Conservation (phyloP, 2,329 filamentous ascomycete species). For the Endothia cerciana region DNA sequence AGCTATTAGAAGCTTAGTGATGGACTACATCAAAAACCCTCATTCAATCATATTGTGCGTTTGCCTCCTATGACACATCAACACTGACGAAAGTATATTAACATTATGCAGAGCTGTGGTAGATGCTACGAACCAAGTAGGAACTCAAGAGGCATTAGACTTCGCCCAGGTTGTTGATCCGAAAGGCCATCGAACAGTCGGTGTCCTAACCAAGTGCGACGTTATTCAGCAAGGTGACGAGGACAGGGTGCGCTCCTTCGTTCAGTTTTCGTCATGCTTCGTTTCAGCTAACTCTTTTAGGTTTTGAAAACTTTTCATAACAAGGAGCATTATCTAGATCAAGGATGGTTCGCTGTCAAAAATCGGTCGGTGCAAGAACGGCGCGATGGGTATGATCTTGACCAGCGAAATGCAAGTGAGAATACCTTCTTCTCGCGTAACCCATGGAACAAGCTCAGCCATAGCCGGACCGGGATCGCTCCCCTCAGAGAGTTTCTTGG, state of each 20-base stretch:
- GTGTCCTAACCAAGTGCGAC: slow-evolving; percentile 26
- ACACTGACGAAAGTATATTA: background rate
- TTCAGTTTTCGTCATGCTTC: background rate
- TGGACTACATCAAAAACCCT: background rate
- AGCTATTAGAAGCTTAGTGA: background rate
- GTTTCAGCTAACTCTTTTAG: background rate
- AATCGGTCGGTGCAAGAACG: slow-evolving; percentile 23
- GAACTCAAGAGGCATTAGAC: slow-evolving; percentile 19
- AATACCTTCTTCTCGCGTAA: slow-evolving; percentile 12
- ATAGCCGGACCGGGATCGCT: slow-evolving; percentile 4
- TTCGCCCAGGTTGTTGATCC: slow-evolving; percentile 19
- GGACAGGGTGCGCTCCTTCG: background rate
- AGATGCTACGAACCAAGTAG: background rate
- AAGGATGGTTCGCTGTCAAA: slow-evolving; percentile 6
- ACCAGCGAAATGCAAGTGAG: slow-evolving; percentile 33
- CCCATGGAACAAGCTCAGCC: background rate
- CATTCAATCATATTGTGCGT: background rate
- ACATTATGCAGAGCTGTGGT: background rate
- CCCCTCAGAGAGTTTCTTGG: slow-evolving; percentile 14
- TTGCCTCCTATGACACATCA: background rate
- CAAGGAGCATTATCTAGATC: background rate
- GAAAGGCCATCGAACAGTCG: slow-evolving; percentile 29
- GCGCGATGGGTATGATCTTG: slow-evolving; percentile 29
- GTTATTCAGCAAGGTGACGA: slow-evolving; percentile 23
- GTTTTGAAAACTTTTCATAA: background rate